Conservation (phyloP, 192 early-diverging fungal genomes). For the Umbelopsis isabellina region DNA sequence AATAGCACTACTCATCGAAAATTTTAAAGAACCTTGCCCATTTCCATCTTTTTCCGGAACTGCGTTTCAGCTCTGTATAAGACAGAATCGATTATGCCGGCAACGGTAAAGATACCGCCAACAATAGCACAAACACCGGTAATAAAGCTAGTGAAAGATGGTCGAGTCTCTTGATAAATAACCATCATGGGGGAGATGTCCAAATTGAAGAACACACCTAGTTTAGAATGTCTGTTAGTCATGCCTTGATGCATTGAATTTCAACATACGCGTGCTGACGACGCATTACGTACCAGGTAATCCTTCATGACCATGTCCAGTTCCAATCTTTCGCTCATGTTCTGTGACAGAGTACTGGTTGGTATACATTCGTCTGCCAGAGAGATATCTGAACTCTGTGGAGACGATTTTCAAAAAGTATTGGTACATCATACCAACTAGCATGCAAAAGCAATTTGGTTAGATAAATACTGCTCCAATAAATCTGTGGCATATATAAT, state of each 20-base stretch:
- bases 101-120: slow-evolving; percentile 95
- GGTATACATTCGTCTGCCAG: slow-evolving; percentile 71
- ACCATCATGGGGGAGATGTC: slow-evolving; percentile 98
- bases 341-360: slow-evolving; percentile 97
- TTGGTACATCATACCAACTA: slow-evolving; percentile 75
- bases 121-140: slow-evolving; percentile 91
- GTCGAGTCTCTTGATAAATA: slow-evolving; percentile 77
- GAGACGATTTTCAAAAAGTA: slow-evolving; percentile 95
- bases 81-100: slow-evolving; percentile 83
- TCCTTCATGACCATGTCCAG: slow-evolving; percentile 17
- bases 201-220: slow-evolving; percentile 90
- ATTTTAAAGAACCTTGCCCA: slow-evolving; percentile 73
- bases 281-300: slow-evolving; percentile 31
- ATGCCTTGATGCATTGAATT: background rate
- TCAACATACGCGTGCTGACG: background rate
- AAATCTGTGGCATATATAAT: background rate
- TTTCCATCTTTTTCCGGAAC: slow-evolving; percentile 75
- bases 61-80: slow-evolving; percentile 87
- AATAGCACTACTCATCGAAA: too few species aligned
- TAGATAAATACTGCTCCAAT: background rate
- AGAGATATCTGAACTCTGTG: slow-evolving; percentile 75
- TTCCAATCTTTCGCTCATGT: slow-evolving; percentile 65
- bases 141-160: slow-evolving; percentile 87
- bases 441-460: background rate
- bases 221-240: slow-evolving; percentile 9